Conservation (phyloP, 2,329 filamentous ascomycete genomes). For the Monosporascus ibericus region DNA sequence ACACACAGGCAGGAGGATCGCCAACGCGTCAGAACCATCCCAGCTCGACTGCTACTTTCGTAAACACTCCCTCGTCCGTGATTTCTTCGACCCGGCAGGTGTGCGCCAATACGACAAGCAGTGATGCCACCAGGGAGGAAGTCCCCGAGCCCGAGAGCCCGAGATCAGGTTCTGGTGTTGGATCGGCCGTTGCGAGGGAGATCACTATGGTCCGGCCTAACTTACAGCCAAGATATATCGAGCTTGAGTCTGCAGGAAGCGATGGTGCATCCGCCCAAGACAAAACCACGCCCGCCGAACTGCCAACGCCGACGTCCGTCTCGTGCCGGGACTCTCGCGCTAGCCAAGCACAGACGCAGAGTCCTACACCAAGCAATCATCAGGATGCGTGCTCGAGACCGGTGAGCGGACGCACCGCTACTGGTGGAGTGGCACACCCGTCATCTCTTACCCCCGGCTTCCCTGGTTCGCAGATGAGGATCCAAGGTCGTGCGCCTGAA, state of each 20-base stretch:
- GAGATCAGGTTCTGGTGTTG: not conserved
- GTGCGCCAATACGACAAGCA: not conserved
- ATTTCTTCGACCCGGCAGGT: not conserved
- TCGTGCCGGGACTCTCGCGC: not conserved
- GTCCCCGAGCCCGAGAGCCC: not conserved
- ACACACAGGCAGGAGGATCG: not conserved
- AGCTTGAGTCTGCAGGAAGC: slow-evolving; percentile 14
- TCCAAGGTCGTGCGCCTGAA: not conserved
- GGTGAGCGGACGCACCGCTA: not conserved
- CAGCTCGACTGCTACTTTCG: not conserved
- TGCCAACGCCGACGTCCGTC: not conserved
- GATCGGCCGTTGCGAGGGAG: not conserved
- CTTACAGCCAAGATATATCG: slow-evolving; percentile 7
- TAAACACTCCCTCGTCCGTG: not conserved
- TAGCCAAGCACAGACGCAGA: not conserved
- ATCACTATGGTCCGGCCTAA: slow-evolving; percentile 1
- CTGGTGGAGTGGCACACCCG: not conserved
- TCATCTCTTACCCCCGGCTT: not conserved
- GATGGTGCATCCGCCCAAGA: not conserved
- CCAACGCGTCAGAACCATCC: not conserved
- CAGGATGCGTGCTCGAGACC: not conserved
- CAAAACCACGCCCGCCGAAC: not conserved
- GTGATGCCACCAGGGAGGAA: not conserved
- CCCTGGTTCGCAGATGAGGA: not conserved
- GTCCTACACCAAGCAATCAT: not conserved